Evolutionary conservation across 306 rosid species (phyloP).

Genomic region (Dalbergia oliveri): DNA sequence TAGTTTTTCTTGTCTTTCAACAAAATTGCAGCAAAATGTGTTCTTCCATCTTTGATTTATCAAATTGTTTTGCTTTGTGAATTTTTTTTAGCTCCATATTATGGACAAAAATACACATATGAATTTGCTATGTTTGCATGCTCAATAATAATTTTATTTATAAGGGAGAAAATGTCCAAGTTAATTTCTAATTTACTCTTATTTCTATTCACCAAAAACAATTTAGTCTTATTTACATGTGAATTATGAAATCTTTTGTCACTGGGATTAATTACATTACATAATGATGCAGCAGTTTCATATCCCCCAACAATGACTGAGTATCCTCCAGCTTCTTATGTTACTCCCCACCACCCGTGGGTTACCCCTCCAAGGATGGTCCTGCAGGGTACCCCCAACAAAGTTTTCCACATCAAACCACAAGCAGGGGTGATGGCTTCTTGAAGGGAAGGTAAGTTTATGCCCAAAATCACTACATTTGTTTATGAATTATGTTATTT

Average conservation of each 20-base stretch:
- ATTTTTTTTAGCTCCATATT: too few relatives aligned
- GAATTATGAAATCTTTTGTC: not conserved
- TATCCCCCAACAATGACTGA: constrained; percentile 1
- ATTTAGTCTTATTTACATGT: not conserved
- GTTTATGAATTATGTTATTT: too few relatives aligned
- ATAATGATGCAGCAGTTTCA: not conserved
- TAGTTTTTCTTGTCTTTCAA: too few relatives aligned
- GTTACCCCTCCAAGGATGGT: constrained; percentile 20
- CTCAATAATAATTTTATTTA: too few relatives aligned
- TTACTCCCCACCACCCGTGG: constrained; percentile 37
- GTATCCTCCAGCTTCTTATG: constrained; percentile 1
- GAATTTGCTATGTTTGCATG: too few relatives aligned
- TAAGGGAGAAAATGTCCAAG: not conserved
- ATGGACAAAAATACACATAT: too few relatives aligned
- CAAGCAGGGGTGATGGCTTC: constrained; percentile 48
- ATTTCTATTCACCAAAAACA: too few relatives aligned
- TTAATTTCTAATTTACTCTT: too few relatives aligned
- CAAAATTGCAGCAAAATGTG: too few relatives aligned
- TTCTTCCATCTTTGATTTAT: too few relatives aligned
- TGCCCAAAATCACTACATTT: not conserved
- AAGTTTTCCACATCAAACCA: constrained; percentile 28
- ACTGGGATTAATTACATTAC: too few relatives aligned
- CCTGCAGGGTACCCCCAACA: constrained; percentile 6
- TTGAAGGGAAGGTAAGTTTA: constrained; percentile 50
- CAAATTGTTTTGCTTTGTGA: too few relatives aligned